Evolutionary conservation across 2,329 filamentous ascomycete genomes (phyloP).

Genomic region (Fusarium cicatricum): DNA sequence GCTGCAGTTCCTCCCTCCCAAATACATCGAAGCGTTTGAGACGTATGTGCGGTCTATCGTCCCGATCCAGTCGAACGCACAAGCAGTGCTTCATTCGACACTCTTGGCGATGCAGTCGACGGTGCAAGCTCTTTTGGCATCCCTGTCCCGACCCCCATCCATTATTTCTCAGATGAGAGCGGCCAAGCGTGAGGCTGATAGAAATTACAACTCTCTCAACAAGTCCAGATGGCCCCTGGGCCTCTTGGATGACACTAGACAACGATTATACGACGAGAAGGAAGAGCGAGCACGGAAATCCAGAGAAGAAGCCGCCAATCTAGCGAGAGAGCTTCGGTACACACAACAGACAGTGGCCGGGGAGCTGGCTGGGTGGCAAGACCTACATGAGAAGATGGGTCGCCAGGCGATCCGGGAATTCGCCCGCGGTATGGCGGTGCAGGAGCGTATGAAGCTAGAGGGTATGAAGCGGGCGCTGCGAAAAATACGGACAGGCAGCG

Average conservation of each 20-base stretch:
- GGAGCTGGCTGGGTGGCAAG: constrained; percentile 94
- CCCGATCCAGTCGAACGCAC: constrained; percentile 76
- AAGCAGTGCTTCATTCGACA: constrained; percentile 75
- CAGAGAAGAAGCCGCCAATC: constrained; percentile 72
- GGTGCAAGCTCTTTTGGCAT: constrained; percentile 79
- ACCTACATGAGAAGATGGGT: constrained; percentile 82
- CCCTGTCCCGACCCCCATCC: constrained; percentile 79
- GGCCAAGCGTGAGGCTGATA: constrained; percentile 78
- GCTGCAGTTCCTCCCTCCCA: constrained; percentile 71
- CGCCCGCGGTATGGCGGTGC: constrained; percentile 79
- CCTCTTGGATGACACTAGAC: constrained; percentile 86
- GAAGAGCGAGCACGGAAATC: constrained; percentile 79
- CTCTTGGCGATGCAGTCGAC: constrained; percentile 85
- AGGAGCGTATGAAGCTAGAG: constrained; percentile 80
- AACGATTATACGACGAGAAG: constrained; percentile 82
- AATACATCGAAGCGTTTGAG: constrained; percentile 75
- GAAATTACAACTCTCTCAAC: constrained; percentile 77
- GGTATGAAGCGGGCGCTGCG: constrained; percentile 82
- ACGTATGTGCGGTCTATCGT: constrained; percentile 73
- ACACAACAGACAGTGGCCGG: constrained; percentile 93
- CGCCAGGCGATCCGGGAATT: constrained; percentile 77
- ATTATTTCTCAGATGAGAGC: constrained; percentile 80
- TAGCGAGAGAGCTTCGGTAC: constrained; percentile 86
- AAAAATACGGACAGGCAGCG: constrained; percentile 54
- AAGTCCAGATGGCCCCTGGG: constrained; percentile 82